These are phyloP conservation scores for Trametes pubescens DNA, from an alignment of 1,284 basidiomycete genomes.

Conservation along the genomic window DNA sequence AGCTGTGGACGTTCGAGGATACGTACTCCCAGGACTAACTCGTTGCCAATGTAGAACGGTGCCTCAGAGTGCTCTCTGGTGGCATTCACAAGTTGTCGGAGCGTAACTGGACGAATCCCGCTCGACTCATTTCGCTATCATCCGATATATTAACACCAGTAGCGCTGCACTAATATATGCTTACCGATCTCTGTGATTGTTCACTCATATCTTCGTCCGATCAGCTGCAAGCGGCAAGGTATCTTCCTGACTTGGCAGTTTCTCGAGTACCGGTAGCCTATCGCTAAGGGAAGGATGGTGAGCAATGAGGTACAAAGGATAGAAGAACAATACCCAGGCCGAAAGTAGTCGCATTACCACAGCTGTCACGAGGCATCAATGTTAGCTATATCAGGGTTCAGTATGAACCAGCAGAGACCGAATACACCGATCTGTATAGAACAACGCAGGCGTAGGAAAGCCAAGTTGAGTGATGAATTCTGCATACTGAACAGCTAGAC, in stretches of 20 bases:
- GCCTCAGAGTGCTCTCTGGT: constrained; percentile 57
- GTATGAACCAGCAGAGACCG: not conserved
- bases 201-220: not conserved
- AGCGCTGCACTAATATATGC: not conserved
- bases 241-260: not conserved
- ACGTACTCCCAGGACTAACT: constrained; percentile 47
- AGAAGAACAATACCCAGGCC: not conserved
- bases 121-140: not conserved
- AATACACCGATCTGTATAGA: not conserved
- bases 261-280: not conserved
- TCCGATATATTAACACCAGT: too few relatives aligned
- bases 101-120: constrained; percentile 60
- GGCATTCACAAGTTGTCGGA: constrained; percentile 64
- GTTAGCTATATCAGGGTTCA: not conserved
- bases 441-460: not conserved
- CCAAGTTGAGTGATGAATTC: not conserved
- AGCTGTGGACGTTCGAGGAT: not conserved
- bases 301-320: too few relatives aligned
- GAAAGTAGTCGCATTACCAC: not conserved
- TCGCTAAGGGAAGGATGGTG: too few relatives aligned
- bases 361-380: constrained; percentile 1
- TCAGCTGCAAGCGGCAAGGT: too few relatives aligned
- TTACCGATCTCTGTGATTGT: not conserved
- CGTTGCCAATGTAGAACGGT: constrained; percentile 64
- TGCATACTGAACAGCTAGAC: constrained; percentile 5